Evolutionary conservation across 73 alveolate species (phyloP).

Genomic region (Durusdinium trenchii): DNA sequence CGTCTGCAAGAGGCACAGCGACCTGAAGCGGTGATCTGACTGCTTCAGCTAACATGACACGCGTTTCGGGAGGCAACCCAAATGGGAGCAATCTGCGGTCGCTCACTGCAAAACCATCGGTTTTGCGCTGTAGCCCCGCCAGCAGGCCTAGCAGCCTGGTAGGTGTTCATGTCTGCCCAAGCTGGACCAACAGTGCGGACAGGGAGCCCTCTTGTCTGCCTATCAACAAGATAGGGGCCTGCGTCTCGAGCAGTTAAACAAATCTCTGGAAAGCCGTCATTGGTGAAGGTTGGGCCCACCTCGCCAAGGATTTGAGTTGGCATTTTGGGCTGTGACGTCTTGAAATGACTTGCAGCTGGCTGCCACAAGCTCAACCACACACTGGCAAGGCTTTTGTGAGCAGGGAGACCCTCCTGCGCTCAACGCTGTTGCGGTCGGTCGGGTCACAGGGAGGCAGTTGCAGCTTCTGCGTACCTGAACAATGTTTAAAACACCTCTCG

Average conservation of each 20-base stretch:
- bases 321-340: not conserved
- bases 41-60: not conserved
- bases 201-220: not conserved
- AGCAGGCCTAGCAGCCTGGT: constrained; percentile 33
- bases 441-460: not conserved
- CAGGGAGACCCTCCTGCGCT: not conserved
- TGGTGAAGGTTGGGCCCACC: not conserved
- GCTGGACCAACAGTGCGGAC: not conserved
- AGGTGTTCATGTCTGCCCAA: constrained; percentile 1
- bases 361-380: not conserved
- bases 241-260: not conserved
- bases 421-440: not conserved
- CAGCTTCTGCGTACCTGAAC: not conserved
- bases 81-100: not conserved
- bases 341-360: too few species aligned
- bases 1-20: not conserved
- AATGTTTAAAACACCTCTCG: not conserved
- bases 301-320: not conserved
- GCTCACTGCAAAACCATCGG: not conserved
- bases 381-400: not conserved
- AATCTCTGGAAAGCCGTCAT: not conserved
- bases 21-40: not conserved
- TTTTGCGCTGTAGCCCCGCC: not conserved
- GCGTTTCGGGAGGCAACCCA: constrained; percentile 7
- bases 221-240: constrained; percentile 1